A percentile compares a stretch with the other conserved stretches of the same genome.
These are phyloP conservation scores for Aspergillus sp. DNA, from an alignment of 2,329 filamentous ascomycete species.

Conservation along the genomic window DNA sequence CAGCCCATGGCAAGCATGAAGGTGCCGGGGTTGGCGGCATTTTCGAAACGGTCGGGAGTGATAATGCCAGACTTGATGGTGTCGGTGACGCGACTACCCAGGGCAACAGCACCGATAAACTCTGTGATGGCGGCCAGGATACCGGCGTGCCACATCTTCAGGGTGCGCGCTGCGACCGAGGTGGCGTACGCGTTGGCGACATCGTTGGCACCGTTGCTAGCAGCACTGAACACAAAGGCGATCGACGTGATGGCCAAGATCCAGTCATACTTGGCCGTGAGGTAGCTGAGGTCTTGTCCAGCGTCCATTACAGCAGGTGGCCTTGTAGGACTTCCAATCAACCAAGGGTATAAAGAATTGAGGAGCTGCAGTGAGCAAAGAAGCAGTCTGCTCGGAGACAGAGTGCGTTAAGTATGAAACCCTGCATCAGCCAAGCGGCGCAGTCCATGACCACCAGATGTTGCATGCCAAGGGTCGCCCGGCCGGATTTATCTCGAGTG, in stretches of 20 bases:
- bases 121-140: conserved; percentile 51
- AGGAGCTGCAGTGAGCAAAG: neutral
- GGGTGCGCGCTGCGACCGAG: conserved; percentile 51
- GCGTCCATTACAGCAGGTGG: too few species aligned
- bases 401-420: neutral
- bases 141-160: conserved; percentile 54
- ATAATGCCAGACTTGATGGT: conserved; percentile 49
- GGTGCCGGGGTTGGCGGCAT: conserved; percentile 28
- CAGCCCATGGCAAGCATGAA: conserved; percentile 43
- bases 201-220: conserved; percentile 41
- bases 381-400: neutral
- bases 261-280: conserved; percentile 31
- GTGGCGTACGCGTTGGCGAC: conserved; percentile 58
- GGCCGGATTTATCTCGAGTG: neutral
- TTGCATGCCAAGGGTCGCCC: conserved; percentile 1
- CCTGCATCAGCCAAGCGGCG: neutral
- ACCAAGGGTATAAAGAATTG: neutral
- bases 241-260: conserved; percentile 30
- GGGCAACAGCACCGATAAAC: conserved; percentile 53
- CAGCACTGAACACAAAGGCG: conserved; percentile 28
- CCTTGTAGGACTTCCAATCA: neutral
- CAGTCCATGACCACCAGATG: neutral
- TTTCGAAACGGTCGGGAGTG: conserved; percentile 35
- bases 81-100: conserved; percentile 47
- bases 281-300: neutral